phyloP scores from a whole-genome alignment of 2,329 filamentous ascomycete species.

The Samsoniella hepiali region DNA sequence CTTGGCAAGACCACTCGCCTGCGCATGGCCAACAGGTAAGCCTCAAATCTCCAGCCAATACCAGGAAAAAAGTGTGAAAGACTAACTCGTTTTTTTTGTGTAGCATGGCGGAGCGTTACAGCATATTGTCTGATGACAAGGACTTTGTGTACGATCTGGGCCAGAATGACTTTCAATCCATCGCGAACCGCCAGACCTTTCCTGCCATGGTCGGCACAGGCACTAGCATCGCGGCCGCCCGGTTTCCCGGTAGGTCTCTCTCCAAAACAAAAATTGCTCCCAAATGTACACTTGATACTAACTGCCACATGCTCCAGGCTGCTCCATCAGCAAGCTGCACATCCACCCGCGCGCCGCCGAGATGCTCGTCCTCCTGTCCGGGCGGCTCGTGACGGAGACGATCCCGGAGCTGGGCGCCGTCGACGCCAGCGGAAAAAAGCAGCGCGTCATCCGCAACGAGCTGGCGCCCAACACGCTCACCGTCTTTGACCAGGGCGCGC shows the following conservation, averaged over 20 bases:
- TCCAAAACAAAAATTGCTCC: neutral
- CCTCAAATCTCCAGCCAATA: neutral
- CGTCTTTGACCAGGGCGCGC: conserved; percentile 51
- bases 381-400: conserved; percentile 50
- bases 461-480: conserved; percentile 47
- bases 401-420: conserved; percentile 50
- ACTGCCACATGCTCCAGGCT: conserved; percentile 31
- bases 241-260: conserved; percentile 38
- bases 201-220: conserved; percentile 53
- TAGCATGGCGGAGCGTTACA: conserved; percentile 42
- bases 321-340: conserved; percentile 57
- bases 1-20: conserved; percentile 38
- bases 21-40: conserved; percentile 38
- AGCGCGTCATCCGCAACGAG: conserved; percentile 41
- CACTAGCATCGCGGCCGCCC: conserved; percentile 49
- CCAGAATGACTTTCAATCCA: conserved; percentile 44
- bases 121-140: conserved; percentile 40
- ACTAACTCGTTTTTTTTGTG: conserved; percentile 18
- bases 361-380: conserved; percentile 50
- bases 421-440: conserved; percentile 34
- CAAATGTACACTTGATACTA: too few species aligned
- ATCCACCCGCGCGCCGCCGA: conserved; percentile 52
- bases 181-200: conserved; percentile 54
- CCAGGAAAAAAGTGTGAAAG: neutral
- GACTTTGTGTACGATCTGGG: conserved; percentile 52